phyloP scores from a whole-genome alignment of 305 asterid species.

The Fraxinus platypoda region DNA sequence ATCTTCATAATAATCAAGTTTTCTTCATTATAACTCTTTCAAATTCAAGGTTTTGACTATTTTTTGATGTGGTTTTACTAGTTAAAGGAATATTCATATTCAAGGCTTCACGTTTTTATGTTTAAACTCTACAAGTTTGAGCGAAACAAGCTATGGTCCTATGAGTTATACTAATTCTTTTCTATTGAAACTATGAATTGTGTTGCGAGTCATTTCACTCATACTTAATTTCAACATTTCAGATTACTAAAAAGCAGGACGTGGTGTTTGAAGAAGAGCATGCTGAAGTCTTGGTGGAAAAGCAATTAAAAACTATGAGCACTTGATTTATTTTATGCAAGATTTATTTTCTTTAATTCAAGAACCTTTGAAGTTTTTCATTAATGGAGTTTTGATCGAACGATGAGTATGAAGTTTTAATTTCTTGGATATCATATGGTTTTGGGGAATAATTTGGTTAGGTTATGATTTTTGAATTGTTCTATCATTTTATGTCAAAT shows the following conservation, averaged over 20 bases:
- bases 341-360: not conserved
- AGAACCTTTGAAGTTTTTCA: not conserved
- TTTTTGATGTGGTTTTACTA: not conserved
- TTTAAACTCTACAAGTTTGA: not conserved
- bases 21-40: not conserved
- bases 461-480: not conserved
- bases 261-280: not conserved
- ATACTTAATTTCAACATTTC: not conserved
- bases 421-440: not conserved
- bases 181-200: not conserved
- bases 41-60: not conserved
- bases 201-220: not conserved
- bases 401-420: not conserved
- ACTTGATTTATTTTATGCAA: not conserved
- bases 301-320: not conserved
- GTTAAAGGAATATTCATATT: not conserved
- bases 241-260: not conserved
- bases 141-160: not conserved
- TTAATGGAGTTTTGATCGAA: not conserved
- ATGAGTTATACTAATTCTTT: not conserved
- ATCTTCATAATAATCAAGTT: not conserved
- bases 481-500: not conserved
- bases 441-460: not conserved
- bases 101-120: not conserved
- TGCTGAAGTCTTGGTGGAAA: not conserved